A percentile compares a stretch with the other conserved stretches of the same genome.
phyloP scores from a whole-genome alignment of 345 rosid species.

The Carallia pectinifolia region DNA sequence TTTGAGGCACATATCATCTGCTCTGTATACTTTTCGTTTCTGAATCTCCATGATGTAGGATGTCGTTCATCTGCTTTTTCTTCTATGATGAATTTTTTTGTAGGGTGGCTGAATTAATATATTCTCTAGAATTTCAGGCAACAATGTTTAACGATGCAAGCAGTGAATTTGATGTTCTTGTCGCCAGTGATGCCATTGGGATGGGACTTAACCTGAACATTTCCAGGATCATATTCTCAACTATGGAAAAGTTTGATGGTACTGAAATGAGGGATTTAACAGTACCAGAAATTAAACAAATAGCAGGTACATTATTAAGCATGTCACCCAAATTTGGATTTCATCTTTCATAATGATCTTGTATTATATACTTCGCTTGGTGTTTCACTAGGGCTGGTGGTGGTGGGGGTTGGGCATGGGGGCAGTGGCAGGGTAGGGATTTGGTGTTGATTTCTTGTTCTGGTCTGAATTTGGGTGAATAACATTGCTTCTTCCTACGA shows the following conservation, averaged over 20 bases:
- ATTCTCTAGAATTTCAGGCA: conserved; percentile 63
- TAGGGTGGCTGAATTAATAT: conserved; percentile 19
- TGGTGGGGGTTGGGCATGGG: too few species aligned
- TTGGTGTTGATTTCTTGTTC: neutral
- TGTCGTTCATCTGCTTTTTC: neutral
- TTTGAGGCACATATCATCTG: neutral
- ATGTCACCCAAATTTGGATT: neutral
- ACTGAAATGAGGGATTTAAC: conserved; percentile 61
- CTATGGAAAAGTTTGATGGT: conserved; percentile 77
- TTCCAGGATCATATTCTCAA: conserved; percentile 83
- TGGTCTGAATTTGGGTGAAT: neutral
- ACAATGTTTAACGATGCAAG: conserved; percentile 77
- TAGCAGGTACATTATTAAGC: conserved; percentile 56
- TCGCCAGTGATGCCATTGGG: conserved; percentile 97
- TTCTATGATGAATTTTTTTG: neutral
- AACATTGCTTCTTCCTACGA: neutral
- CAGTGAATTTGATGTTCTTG: conserved; percentile 91
- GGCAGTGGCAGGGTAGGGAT: too few species aligned
- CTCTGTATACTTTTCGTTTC: neutral
- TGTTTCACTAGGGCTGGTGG: neutral
- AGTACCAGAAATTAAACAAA: conserved; percentile 87
- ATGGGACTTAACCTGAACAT: conserved; percentile 95
- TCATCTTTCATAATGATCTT: neutral
- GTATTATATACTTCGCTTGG: neutral
- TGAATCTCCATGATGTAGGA: neutral